Conservation (phyloP, 208 protist species). For the Trypanosoma melophagium region DNA sequence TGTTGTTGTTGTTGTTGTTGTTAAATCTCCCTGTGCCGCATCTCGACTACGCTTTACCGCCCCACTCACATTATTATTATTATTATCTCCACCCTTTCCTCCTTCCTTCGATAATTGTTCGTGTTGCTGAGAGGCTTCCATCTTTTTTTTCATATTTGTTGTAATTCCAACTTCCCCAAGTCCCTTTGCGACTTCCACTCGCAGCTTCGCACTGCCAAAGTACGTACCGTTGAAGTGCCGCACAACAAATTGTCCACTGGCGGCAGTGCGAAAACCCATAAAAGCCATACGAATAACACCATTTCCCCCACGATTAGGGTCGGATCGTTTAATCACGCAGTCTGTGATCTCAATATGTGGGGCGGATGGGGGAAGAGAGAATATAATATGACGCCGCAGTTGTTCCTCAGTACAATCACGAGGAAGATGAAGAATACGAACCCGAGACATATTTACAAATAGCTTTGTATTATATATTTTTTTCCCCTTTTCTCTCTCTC, state of each 20-base stretch:
- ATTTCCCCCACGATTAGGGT: slow-evolving; percentile 28
- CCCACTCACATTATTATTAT: not conserved
- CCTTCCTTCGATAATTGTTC: slow-evolving; percentile 13
- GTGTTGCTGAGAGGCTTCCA: slow-evolving; percentile 13
- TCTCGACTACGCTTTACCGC: slow-evolving; percentile 1
- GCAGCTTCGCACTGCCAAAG: slow-evolving; percentile 92
- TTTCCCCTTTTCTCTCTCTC: no score
- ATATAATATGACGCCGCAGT: slow-evolving; percentile 88
- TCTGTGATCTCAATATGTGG: slow-evolving; percentile 88
- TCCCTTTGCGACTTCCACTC: slow-evolving; percentile 78
- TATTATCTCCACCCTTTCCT: not conserved
- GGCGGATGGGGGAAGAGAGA: slow-evolving; percentile 65
- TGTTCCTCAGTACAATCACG: slow-evolving; percentile 91
- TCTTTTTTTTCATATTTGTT: slow-evolving; percentile 59
- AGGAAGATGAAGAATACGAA: slow-evolving; percentile 95
- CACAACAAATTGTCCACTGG: slow-evolving; percentile 86
- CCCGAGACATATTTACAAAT: slow-evolving; percentile 68
- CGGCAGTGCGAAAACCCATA: slow-evolving; percentile 90
- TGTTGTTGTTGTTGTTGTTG: not conserved
- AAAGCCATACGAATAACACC: slow-evolving; percentile 95
- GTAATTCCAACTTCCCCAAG: slow-evolving; percentile 66
- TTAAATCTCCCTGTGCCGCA: slow-evolving; percentile 13
- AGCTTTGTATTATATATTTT: slow-evolving; percentile 12
- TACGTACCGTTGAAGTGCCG: slow-evolving; percentile 93
- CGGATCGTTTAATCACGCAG: slow-evolving; percentile 48